Conservation (phyloP, 1,139 yeast species). For the Nakaseomyces kungkrabaensis region DNA sequence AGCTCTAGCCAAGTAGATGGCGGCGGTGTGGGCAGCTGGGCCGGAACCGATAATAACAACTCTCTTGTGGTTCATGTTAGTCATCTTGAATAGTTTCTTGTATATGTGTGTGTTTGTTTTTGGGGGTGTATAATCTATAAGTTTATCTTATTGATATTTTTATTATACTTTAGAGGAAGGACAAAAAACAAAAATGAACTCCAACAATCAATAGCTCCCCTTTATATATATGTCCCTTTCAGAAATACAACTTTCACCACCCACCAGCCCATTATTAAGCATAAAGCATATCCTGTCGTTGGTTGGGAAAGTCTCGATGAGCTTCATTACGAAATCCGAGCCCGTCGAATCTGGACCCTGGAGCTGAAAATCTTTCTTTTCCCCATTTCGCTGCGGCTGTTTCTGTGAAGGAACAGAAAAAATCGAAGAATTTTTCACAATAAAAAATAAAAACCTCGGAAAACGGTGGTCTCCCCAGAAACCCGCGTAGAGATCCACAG, state of each 20-base stretch:
- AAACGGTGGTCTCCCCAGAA: too few relatives aligned
- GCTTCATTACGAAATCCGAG: neutral
- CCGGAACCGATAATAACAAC: constrained; percentile 96
- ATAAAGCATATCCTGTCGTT: too few relatives aligned
- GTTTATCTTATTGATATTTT: too few relatives aligned
- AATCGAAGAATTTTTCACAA: too few relatives aligned
- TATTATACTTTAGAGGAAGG: too few relatives aligned
- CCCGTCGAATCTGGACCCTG: too few relatives aligned
- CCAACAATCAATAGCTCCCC: too few relatives aligned
- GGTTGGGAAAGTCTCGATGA: neutral
- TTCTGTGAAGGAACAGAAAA: neutral
- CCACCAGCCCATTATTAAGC: too few relatives aligned
- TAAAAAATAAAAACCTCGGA: too few relatives aligned
- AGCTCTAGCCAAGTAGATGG: constrained; percentile 91
- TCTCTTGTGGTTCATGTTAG: constrained; percentile 63
- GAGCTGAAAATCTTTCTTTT: neutral
- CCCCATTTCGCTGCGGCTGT: neutral
- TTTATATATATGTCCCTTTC: neutral
- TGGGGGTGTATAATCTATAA: too few relatives aligned
- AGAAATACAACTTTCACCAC: neutral
- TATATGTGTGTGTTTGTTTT: neutral
- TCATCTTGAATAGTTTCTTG: neutral
- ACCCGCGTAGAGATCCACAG: too few relatives aligned
- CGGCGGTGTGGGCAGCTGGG: constrained; percentile 99
- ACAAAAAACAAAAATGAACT: too few relatives aligned